Evolutionary conservation across 306 rosid species (phyloP).

Genomic region (Ochetophila trinervis): DNA sequence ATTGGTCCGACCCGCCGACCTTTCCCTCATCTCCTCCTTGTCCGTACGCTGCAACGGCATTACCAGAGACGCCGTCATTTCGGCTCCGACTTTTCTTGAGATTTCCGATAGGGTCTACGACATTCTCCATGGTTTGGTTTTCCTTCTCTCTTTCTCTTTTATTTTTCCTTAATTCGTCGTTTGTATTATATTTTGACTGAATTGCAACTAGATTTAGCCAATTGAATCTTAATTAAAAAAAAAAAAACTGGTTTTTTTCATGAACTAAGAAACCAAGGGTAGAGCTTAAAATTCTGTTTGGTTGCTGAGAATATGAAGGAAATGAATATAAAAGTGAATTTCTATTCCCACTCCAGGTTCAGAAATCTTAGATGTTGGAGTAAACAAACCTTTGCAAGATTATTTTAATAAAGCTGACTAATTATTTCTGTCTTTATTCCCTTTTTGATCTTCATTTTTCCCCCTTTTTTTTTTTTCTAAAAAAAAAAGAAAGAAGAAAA

Average conservation of each 20-base stretch:
- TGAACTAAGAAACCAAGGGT: too few species aligned
- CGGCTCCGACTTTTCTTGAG: slow-evolving; percentile 66
- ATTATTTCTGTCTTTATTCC: not conserved
- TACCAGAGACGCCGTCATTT: slow-evolving; percentile 46
- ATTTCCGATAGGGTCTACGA: slow-evolving; percentile 61
- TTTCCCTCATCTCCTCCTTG: slow-evolving; percentile 54
- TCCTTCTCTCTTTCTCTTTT: not conserved
- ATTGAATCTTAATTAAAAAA: too few species aligned
- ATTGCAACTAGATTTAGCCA: too few species aligned
- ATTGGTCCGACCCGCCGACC: slow-evolving; percentile 56
- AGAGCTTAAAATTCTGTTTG: not conserved
- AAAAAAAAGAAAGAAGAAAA: too few species aligned
- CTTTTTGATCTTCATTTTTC: not conserved
- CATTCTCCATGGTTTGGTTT: slow-evolving; percentile 72
- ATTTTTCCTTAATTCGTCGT: not conserved
- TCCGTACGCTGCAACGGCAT: slow-evolving; percentile 91
- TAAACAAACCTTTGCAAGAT: too few species aligned
- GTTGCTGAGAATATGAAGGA: slow-evolving; percentile 1
- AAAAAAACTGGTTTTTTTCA: too few species aligned
- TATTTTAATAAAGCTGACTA: too few species aligned
- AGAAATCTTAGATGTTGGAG: too few species aligned
- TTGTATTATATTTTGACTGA: not conserved
- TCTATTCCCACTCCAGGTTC: not conserved
- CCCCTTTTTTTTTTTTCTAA: not conserved
- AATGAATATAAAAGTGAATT: not conserved